Percentiles rank a stretch among this genome's conserved stretches.
phyloP scores from a whole-genome alignment of 768 basidiomycete genomes.

The Agrocybe pediades region DNA sequence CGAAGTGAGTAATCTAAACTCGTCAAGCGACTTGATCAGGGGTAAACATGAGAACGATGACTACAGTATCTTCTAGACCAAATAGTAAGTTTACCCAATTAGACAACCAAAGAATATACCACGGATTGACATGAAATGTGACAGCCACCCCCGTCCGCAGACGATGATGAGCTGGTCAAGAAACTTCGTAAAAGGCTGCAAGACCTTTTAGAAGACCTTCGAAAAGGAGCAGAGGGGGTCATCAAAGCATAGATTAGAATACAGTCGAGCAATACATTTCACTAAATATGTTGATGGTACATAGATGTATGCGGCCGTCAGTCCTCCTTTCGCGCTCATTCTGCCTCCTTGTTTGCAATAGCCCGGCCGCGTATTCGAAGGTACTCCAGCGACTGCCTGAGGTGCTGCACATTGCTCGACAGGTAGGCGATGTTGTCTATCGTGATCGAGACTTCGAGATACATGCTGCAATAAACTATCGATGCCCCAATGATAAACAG shows the following conservation, averaged over 20 bases:
- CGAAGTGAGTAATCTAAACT: constrained; percentile 18
- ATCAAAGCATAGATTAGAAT: not conserved
- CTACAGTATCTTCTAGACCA: constrained; percentile 40
- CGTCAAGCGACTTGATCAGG: not conserved
- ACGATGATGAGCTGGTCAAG: constrained; percentile 39
- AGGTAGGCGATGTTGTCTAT: constrained; percentile 25
- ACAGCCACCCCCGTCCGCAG: constrained; percentile 38
- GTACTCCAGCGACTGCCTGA: constrained; percentile 14
- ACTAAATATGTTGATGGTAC: not conserved
- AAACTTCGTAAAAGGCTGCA: constrained; percentile 36
- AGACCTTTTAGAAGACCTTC: constrained; percentile 33
- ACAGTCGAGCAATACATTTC: no score
- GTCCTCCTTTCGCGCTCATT: no score
- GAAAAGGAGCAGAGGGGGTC: constrained; percentile 38
- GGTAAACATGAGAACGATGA: not conserved
- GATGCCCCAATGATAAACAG: constrained; percentile 17
- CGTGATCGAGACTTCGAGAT: constrained; percentile 33
- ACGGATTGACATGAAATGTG: no score
- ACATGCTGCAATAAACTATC: constrained; percentile 26
- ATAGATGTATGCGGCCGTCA: no score
- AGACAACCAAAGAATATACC: not conserved
- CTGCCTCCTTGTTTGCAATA: constrained; percentile 1
- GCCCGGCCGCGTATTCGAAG: constrained; percentile 6
- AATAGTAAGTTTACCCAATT: constrained; percentile 24
- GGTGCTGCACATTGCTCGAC: constrained; percentile 18